Evolutionary conservation across 2,329 filamentous ascomycete genomes (phyloP), one percentile per base, ranked within the genome.

Genomic region (Domatiomyces catenatus): DNA sequence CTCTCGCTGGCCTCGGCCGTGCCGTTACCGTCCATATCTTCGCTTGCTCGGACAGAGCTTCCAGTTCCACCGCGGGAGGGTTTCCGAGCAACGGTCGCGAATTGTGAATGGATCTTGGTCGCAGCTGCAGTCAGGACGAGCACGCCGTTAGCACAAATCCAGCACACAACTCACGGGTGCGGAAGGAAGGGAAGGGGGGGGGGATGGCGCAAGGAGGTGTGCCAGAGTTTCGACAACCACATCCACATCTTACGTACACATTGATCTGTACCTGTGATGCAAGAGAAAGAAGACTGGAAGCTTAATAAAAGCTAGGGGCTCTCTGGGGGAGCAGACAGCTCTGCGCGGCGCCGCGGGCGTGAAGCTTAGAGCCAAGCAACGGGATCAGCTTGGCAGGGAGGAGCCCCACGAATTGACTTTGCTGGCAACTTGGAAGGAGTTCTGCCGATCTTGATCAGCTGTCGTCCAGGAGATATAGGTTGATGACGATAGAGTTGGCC

Each of bases 1-100:
- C 57, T 63, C 58, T 70, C 68, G 51, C 57, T 59, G 12, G 64
- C 56, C 48, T 63, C 58, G 1, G 58, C 47, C 12, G 58, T 59
- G 51, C 63, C 64, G 57, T 67, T 68, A 51, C 45, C 45, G n/a
- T 32, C 20, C 45, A 32, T 18, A 26, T 32, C 17, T 20, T 28
- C 28, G 20, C 12, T 47, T 8, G 22, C 45, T 24, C 20, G 17
- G 12, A 12, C 10, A 17, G 12, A 2, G 20, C 45, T 36, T 24
- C 6, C 22, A 24, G 3, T 6, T 24, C 22, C 22, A 3, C 3
- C 22, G 22, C 22, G 22, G 3, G 22, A 24, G 22, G 15, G 20
- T 15, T 2, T 39, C 15, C 32, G 32, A 39, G 8, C 32, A 39
- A 39, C 7, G 12, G 32, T 39, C 10, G 32, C 32, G 20, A 47